Conservation (phyloP, 2,329 filamentous ascomycete species). For the Fusarium haematococcum region DNA sequence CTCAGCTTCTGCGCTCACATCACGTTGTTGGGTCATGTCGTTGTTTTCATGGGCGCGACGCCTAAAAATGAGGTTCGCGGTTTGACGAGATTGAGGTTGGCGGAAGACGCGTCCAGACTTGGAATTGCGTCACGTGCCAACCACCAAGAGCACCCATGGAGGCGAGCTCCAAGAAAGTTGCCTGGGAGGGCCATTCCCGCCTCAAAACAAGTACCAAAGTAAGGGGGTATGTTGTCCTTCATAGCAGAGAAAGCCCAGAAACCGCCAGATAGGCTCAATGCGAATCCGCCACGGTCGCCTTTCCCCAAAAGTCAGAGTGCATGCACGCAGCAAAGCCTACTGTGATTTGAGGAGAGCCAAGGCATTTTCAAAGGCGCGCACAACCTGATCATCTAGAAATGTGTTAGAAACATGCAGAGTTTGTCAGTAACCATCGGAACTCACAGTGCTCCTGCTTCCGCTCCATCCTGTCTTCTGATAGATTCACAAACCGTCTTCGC, state of each 20-base stretch:
- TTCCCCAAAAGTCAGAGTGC: background rate
- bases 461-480: constrained; percentile 77
- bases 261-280: background rate
- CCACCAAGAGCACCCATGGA: constrained; percentile 2
- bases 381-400: constrained; percentile 62
- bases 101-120: constrained; percentile 21
- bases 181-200: background rate
- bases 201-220: background rate
- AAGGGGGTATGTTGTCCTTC: background rate
- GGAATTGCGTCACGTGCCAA: constrained; percentile 40
- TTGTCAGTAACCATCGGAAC: constrained; percentile 46
- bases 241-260: background rate
- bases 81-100: constrained; percentile 33
- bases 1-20: constrained; percentile 20
- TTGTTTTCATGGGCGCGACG: constrained; percentile 12
- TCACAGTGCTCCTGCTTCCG: constrained; percentile 85
- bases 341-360: constrained; percentile 63
- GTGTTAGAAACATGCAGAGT: constrained; percentile 25
- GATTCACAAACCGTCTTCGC: constrained; percentile 78
- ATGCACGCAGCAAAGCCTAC: constrained; percentile 30
- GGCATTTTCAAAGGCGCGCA: constrained; percentile 72
- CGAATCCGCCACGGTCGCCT: background rate
- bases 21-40: constrained; percentile 37
- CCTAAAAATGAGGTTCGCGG: constrained; percentile 9
- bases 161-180: background rate